A percentile compares a stretch with the other conserved stretches of the same genome.
Conservation (phyloP, 768 basidiomycete species). For the Obba rivulosa region DNA sequence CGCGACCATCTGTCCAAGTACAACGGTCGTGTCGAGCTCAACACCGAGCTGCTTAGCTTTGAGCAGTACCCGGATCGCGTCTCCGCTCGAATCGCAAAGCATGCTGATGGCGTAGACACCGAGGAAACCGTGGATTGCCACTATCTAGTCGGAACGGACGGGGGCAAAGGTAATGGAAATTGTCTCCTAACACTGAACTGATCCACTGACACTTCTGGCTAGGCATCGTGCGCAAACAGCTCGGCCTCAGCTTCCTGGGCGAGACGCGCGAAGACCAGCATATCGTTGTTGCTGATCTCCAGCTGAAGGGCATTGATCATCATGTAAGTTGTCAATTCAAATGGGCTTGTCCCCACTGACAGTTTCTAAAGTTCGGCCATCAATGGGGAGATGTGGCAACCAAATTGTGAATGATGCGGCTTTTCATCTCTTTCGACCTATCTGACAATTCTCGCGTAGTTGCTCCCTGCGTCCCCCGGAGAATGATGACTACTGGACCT, state of each 20-base stretch:
- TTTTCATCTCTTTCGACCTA: background rate
- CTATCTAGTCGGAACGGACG: slow-evolving; percentile 39
- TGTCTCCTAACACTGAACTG: background rate
- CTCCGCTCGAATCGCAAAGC: slow-evolving; percentile 18
- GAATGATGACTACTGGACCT: background rate
- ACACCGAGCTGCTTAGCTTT: slow-evolving; percentile 28
- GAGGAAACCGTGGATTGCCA: slow-evolving; percentile 23
- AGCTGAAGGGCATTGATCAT: slow-evolving; percentile 27
- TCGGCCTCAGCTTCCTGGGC: slow-evolving; percentile 38
- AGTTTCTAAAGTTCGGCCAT: background rate
- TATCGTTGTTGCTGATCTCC: slow-evolving; percentile 32
- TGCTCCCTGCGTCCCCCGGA: background rate
- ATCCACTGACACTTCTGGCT: background rate
- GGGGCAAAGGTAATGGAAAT: slow-evolving; percentile 26
- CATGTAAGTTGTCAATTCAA: slow-evolving; percentile 19
- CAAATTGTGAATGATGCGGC: background rate
- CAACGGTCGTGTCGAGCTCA: slow-evolving; percentile 29
- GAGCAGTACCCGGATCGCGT: slow-evolving; percentile 30
- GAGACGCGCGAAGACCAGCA: slow-evolving; percentile 26
- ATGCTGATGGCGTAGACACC: slow-evolving; percentile 14
- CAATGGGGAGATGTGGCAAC: slow-evolving; percentile 1
- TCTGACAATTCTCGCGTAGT: background rate
- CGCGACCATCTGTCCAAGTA: slow-evolving; percentile 20
- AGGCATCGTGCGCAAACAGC: slow-evolving; percentile 34
- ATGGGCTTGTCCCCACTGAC: background rate